Conservation (phyloP, 441 rosid species). For the Rhodomyrtus psidioides region DNA sequence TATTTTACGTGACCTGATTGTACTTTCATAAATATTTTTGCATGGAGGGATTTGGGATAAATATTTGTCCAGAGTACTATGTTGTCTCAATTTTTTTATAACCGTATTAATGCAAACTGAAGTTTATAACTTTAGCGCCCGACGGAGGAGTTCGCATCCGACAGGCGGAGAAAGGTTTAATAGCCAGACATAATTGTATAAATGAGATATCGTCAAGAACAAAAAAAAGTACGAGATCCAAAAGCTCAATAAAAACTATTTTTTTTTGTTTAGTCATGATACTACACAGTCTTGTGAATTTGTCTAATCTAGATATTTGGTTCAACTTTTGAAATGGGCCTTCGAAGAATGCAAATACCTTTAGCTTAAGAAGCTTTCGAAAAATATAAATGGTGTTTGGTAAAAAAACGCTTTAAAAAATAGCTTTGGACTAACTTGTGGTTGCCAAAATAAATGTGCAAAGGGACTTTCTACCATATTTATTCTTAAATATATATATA, state of each 20-base stretch:
- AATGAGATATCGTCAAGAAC: background rate
- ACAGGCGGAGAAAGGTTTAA: background rate
- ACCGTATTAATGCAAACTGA: background rate
- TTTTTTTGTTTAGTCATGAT: background rate
- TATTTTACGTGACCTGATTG: background rate
- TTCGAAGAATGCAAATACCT: too few relatives aligned
- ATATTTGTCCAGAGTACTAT: background rate
- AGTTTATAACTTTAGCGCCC: background rate
- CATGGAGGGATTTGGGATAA: background rate
- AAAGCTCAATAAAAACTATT: background rate
- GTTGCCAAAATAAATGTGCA: too few relatives aligned
- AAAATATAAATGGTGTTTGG: too few relatives aligned
- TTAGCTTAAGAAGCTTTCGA: too few relatives aligned
- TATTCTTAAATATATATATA: too few relatives aligned
- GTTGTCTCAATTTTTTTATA: background rate
- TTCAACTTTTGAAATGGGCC: too few relatives aligned
- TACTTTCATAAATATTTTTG: background rate
- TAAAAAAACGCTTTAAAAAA: too few relatives aligned
- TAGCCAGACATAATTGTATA: background rate
- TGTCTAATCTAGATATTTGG: background rate
- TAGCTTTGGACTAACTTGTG: too few relatives aligned
- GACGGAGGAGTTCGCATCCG: background rate
- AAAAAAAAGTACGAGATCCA: background rate
- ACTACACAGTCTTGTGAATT: background rate
- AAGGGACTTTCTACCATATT: too few relatives aligned